Base-by-base conservation (phyloP, 192 early-diverging fungal species). In the Coemansia sp. region DNA sequence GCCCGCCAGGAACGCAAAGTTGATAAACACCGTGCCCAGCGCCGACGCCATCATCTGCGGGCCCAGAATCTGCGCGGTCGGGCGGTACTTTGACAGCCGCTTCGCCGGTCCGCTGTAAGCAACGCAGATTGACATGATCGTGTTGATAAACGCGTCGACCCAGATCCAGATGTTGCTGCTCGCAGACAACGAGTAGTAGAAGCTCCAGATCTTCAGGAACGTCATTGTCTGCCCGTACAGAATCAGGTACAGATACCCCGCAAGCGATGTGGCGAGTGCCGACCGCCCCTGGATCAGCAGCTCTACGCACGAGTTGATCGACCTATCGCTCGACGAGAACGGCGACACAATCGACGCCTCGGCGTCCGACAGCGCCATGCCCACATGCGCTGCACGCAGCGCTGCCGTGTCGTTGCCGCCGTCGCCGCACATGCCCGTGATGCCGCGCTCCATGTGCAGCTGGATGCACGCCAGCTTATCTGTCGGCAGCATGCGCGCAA, bases 341-440 rank as follows among this genome's bases (percentile, higher is more conserved):
- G 89, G 91, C n/a, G 91, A 86, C 8, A 93, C 91, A 52, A 93
- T 91, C 29, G 89, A 91, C 7, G 89, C 86, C 54, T 91, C 90
- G 49, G 90, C 79, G 60, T 88, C 89, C n/a, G 86, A 87, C 38
- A 93, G 73, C 24, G 91, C 91, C 7, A 93, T 59, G 27, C 91
- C 91, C 19, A 87, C 89, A 66, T 93, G 91, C 2, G 90, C 86
- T 5, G 88, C 87, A 19, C 89, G 84, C 49, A 93, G 63, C 6
- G 91, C 91, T 38, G 89, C 91, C 59, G 88, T 87, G 70, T 93
- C 91, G 71, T 93, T 93, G 24, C 89, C 89, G 69, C 90, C 91
- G 60, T 93, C 91, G 58, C 91, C 91, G 68, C 90, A 92, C 91
- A 93, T 93, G 48, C 86, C 90, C 10, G 88, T 88, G 31, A 93